phyloP scores from a whole-genome alignment of 2,329 filamentous ascomycete genomes.

The Acrocalymma vagum region DNA sequence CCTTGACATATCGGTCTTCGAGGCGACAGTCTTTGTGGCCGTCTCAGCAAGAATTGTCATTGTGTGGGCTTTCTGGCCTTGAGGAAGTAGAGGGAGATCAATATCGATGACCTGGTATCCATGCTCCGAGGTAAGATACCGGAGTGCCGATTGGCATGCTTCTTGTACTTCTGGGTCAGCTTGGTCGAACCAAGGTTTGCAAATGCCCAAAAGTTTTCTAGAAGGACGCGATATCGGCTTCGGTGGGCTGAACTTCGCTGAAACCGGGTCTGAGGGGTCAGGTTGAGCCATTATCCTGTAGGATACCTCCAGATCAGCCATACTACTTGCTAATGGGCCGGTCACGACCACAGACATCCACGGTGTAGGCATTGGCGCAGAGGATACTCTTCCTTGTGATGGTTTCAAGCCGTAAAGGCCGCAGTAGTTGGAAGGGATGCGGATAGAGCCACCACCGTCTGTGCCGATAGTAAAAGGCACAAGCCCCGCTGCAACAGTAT shows the following conservation, averaged over 20 bases:
- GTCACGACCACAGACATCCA: constrained; percentile 71
- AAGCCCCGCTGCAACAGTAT: constrained; percentile 73
- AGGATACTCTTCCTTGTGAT: constrained; percentile 74
- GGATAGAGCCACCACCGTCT: constrained; percentile 78
- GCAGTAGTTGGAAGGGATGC: constrained; percentile 78
- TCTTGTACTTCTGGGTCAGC: constrained; percentile 70
- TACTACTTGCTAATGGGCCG: constrained; percentile 79
- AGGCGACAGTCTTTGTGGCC: constrained; percentile 57
- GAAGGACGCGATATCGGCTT: constrained; percentile 52
- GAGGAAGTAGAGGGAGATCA: constrained; percentile 69
- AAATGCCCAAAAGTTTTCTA: constrained; percentile 74
- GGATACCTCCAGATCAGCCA: constrained; percentile 80
- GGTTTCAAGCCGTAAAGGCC: constrained; percentile 85
- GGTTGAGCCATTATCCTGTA: constrained; percentile 82
- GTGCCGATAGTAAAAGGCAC: constrained; percentile 76
- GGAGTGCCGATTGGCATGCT: constrained; percentile 69
- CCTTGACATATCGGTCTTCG: constrained; percentile 62
- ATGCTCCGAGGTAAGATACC: constrained; percentile 61
- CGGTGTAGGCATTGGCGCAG: constrained; percentile 65
- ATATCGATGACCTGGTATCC: constrained; percentile 69
- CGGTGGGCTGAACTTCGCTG: constrained; percentile 68
- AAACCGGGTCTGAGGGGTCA: constrained; percentile 68
- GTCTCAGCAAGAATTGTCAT: constrained; percentile 80
- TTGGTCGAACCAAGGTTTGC: constrained; percentile 72
- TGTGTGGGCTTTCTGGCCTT: constrained; percentile 80